Evolutionary conservation across 148 eudicot genomes (phyloP), one percentile per base, ranked within the genome.

Genomic region (Euryodendron excelsum): DNA sequence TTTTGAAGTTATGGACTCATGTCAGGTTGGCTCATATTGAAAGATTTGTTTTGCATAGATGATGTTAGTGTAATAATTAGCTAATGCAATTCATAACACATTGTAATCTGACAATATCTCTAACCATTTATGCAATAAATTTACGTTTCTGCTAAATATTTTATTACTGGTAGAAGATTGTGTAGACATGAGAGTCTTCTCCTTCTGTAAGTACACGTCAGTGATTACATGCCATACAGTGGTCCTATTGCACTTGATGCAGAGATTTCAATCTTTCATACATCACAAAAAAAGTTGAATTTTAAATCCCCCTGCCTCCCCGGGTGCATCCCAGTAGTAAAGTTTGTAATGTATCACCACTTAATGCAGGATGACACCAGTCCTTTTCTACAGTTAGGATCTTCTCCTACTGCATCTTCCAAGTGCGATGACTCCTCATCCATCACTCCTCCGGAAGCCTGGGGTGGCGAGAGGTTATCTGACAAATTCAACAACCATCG

Each of bases 401-500:
- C 94, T 36, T 83, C 90, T 72, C 84, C 93, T 21, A 73, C 55
- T 69, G 61, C 80, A 75, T 77, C 92, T 77, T 83, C 88, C 71
- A 91, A 74, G 74, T 78, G 81, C 61, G 88, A 88, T 68, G 97
- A 88, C 80, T 75, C 89, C 62, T 84, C 98, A 69, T 86, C 91
- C 62, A 86, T 89, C 64, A 93, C 97, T 81, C 99, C 94, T 81
- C 99, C 97, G 52, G 99, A 95, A 88, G 92, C 98, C 82, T 92
- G 97, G 97, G 95, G 96, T 65, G 96, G 94, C 70, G 94, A 90
- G 81, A 87, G 89, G 81, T 72, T 89, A 72, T 72, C 92, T 20
- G 96, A 92, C 72, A 94, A 90, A 86, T 80, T 90, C 27, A 56
- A 77, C 68, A 84, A 80, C 67, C 82, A 74, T 59, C 94, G 91